Conservation (phyloP, 805 yeast species). For the Pichia eremophila region DNA sequence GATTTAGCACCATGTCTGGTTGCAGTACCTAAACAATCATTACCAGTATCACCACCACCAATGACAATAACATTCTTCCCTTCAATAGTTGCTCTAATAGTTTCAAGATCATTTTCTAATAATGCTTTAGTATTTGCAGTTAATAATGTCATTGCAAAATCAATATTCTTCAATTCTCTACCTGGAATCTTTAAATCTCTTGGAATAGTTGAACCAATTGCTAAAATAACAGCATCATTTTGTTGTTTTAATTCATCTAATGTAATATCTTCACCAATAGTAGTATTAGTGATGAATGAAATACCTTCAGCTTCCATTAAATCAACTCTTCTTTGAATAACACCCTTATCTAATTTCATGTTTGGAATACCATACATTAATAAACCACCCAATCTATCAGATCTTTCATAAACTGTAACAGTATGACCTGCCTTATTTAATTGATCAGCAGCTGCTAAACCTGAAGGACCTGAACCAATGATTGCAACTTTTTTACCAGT, state of each 20-base stretch:
- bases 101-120: conserved; percentile 70
- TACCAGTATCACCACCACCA: conserved; percentile 99
- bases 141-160: conserved; percentile 89
- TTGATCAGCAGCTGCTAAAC: conserved; percentile 95
- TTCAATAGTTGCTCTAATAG: conserved; percentile 56
- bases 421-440: conserved; percentile 90
- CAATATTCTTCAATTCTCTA: conserved; percentile 80
- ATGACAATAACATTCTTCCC: conserved; percentile 92
- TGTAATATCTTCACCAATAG: conserved; percentile 76
- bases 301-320: conserved; percentile 86
- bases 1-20: conserved; percentile 96
- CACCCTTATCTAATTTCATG: conserved; percentile 91
- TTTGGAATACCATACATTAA: conserved; percentile 99
- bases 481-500: conserved; percentile 82
- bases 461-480: conserved; percentile 96
- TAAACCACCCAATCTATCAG: conserved; percentile 94
- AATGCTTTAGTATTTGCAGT: conserved; percentile 85
- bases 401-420: conserved; percentile 87
- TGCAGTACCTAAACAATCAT: conserved; percentile 95
- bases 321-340: conserved; percentile 90
- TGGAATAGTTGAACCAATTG: conserved; percentile 95
- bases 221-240: conserved; percentile 79
- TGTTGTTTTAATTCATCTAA: conserved; percentile 55
- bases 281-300: conserved; percentile 62
- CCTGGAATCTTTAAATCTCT: conserved; percentile 93